Conservation (phyloP, 345 rosid genomes). For the Ceriops tagal region DNA sequence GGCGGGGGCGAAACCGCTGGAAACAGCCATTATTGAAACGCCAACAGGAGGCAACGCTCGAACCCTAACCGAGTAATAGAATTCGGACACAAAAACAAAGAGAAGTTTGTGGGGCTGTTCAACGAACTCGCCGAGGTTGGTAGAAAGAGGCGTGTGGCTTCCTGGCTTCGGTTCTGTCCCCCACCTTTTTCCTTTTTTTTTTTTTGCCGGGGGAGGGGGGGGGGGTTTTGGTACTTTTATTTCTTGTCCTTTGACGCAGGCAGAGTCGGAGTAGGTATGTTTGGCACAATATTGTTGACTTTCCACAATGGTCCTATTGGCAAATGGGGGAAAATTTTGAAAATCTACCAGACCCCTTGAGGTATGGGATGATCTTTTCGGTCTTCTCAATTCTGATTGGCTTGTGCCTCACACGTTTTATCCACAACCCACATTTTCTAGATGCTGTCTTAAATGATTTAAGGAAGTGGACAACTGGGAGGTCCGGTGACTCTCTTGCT, state of each 20-base stretch:
- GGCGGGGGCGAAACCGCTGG: constrained; percentile 25
- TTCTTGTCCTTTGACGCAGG: neutral
- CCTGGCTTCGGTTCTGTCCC: neutral
- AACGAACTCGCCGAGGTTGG: neutral
- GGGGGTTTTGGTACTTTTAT: neutral
- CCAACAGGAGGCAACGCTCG: neutral
- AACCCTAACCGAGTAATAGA: neutral
- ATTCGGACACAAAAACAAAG: neutral
- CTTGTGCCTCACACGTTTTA: constrained; percentile 49
- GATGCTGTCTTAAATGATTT: too few relatives aligned
- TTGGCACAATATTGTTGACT: constrained; percentile 14
- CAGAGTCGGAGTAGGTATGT: constrained; percentile 2
- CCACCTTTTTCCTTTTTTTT: neutral
- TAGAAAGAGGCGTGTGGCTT: constrained; percentile 13
- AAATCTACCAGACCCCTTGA: neutral
- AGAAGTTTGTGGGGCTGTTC: neutral
- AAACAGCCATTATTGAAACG: constrained; percentile 14
- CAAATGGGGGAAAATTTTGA: neutral
- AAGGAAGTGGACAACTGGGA: too few relatives aligned
- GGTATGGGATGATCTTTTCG: constrained; percentile 11
- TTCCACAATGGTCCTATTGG: constrained; percentile 12
- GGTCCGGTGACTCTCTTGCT: too few relatives aligned
- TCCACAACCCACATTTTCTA: constrained; percentile 43
- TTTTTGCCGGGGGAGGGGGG: neutral
- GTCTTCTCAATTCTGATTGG: constrained; percentile 53